Percentiles rank a stretch among this genome's conserved stretches.
These are phyloP conservation scores for Neonectria sp. DNA, from an alignment of 2,329 filamentous ascomycete species.

Conservation along the genomic window DNA sequence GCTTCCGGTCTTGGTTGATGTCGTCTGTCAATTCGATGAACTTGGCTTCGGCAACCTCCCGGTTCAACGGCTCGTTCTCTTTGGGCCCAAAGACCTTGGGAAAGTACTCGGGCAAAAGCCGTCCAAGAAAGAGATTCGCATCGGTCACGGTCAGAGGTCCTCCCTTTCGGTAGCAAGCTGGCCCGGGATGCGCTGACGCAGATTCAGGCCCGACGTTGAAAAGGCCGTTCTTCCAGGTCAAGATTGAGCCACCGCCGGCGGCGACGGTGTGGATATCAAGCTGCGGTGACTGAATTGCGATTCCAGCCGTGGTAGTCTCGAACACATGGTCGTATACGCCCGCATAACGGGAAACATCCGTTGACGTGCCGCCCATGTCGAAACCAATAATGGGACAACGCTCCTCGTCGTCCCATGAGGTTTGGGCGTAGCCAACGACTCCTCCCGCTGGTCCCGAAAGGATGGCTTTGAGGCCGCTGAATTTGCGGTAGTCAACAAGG, in stretches of 20 bases:
- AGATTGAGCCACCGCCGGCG: conserved; percentile 64
- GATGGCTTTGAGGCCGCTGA: conserved; percentile 4
- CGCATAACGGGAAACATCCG: conserved; percentile 79
- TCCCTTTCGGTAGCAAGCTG: conserved; percentile 79
- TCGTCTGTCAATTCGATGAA: conserved; percentile 57
- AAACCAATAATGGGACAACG: conserved; percentile 3
- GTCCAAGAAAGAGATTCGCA: conserved; percentile 78
- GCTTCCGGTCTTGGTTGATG: conserved; percentile 45
- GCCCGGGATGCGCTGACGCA: conserved; percentile 80
- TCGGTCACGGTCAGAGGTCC: conserved; percentile 81
- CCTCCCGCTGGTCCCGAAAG: conserved; percentile 1
- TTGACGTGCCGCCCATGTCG: conserved; percentile 72
- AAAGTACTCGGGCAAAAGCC: conserved; percentile 73
- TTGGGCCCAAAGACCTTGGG: conserved; percentile 54
- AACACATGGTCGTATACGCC: conserved; percentile 81
- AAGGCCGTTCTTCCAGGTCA: conserved; percentile 79
- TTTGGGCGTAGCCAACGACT: conserved; percentile 3
- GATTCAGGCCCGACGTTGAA: conserved; percentile 81
- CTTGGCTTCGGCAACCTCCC: conserved; percentile 55
- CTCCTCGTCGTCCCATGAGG: conserved; percentile 1
- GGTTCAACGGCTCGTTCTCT: conserved; percentile 53
- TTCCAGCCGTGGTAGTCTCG: conserved; percentile 78
- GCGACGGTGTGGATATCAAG: conserved; percentile 82
- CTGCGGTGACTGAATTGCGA: conserved; percentile 80
- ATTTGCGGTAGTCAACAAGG: conserved; percentile 66